Evolutionary conservation across 2,329 filamentous ascomycete genomes (phyloP).

Genomic region (Trichoderma cornu-damae): DNA sequence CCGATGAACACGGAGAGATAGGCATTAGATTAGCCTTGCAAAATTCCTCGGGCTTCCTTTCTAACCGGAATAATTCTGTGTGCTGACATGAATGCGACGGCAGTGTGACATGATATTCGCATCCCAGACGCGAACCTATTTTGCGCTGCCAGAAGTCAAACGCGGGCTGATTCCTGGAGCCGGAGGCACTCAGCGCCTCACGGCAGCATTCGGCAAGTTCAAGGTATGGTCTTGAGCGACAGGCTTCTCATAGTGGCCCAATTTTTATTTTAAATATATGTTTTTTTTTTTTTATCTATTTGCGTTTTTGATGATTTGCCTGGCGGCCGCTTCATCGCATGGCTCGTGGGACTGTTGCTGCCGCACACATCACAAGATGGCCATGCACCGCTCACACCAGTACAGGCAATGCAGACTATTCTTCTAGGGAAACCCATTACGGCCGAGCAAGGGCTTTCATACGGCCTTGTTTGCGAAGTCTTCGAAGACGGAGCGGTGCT

Average conservation of each 20-base stretch:
- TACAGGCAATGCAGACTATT: constrained; percentile 30
- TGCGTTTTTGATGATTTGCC: neutral
- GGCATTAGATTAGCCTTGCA: constrained; percentile 2
- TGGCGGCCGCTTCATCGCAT: constrained; percentile 5
- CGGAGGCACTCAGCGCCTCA: constrained; percentile 39
- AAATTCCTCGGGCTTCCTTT: neutral
- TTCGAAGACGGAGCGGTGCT: constrained; percentile 27
- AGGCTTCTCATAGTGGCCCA: too few relatives aligned
- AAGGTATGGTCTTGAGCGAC: constrained; percentile 28
- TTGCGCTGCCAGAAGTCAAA: constrained; percentile 38
- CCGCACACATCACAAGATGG: too few relatives aligned
- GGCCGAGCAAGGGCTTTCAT: constrained; percentile 25
- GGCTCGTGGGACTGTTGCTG: constrained; percentile 4
- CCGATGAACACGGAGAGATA: constrained; percentile 14
- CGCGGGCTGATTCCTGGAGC: constrained; percentile 39
- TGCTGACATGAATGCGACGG: neutral
- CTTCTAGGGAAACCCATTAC: constrained; percentile 28
- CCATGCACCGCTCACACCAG: neutral
- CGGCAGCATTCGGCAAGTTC: constrained; percentile 39
- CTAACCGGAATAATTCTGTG: neutral
- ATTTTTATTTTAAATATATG: neutral
- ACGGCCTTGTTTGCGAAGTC: constrained; percentile 27
- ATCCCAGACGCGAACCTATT: constrained; percentile 31
- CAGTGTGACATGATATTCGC: constrained; percentile 39
- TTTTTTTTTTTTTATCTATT: neutral